Evolutionary conservation across 768 basidiomycete genomes (phyloP), one percentile per base, ranked within the genome.

Genomic region (Phanerochaete sordida): DNA sequence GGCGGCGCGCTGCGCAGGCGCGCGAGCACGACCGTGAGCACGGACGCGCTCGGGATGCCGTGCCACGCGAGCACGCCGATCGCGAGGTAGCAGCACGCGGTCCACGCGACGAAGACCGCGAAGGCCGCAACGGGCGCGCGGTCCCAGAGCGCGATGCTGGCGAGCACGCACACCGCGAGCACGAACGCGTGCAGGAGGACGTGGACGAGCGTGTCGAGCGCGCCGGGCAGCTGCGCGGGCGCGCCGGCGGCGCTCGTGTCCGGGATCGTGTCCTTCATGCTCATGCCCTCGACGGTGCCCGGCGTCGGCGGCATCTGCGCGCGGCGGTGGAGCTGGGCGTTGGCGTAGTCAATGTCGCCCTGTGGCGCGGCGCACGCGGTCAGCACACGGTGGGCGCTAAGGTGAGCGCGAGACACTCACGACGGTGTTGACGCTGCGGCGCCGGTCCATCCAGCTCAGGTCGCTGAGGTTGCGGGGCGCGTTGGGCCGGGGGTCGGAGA

Each of bases 381-480:
- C 28, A 53, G 30, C 30, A 53, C 35, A 37, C 9, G 19, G 49
- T 35, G 56, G 59, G 59, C 50, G 50, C 37, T 13, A 52, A n/a
- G n/a, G 23, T 15, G 31, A 15, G 9, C 23, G 7, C 28, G 39
- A 39, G 19, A 46, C 44, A 75, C 86, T 68, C 70, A 91, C 90
- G 75, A 88, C 83, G 58, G 82, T 80, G 66, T 84, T 86, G 30
- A 88, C 73, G 69, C 86, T 90, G 59, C 90, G 81, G 55, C 91
- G 79, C 53, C 87, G 82, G 58, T 87, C 81, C 33, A 91, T 75
- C 91, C 91, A 93, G 68, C 90, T 90, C 52, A 90, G 76, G 68
- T 93, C 89, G 30, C 84, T 83, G 39, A 91, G 74, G 62, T 81
- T 85, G 58, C 83, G 77, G 30, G 82, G 77, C 16, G 78, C 70